A percentile compares a stretch with the other conserved stretches of the same genome.
These are phyloP conservation scores for Nemophila menziesii DNA, from an alignment of 257 asterid genomes.

Conservation along the genomic window DNA sequence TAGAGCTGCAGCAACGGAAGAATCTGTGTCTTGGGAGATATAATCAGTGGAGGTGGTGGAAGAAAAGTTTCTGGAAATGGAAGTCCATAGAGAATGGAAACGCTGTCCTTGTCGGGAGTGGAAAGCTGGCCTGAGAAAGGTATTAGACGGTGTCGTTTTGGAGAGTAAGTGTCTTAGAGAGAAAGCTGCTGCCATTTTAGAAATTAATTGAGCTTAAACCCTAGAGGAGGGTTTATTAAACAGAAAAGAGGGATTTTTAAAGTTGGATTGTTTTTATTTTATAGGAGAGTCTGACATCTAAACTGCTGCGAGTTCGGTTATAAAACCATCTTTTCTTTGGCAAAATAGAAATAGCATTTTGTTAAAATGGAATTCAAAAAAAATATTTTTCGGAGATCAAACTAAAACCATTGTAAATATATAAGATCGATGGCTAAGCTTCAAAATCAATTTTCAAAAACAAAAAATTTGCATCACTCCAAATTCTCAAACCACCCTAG, in stretches of 20 bases:
- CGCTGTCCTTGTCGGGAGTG: constrained; percentile 16
- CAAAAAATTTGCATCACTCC: too few relatives aligned
- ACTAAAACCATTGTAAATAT: too few relatives aligned
- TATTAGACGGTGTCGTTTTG: constrained; percentile 26
- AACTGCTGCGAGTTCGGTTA: too few relatives aligned
- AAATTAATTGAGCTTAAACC: constrained; percentile 31
- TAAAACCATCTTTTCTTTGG: too few relatives aligned
- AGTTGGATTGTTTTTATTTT: too few relatives aligned
- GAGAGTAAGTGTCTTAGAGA: constrained; percentile 34
- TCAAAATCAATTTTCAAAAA: too few relatives aligned
- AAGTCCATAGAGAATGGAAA: constrained; percentile 11
- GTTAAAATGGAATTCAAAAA: too few relatives aligned
- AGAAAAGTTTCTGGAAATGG: constrained; percentile 34
- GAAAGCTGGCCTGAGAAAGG: constrained; percentile 21
- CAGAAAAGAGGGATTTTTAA: not conserved
- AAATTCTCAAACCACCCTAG: too few relatives aligned
- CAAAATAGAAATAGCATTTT: too few relatives aligned
- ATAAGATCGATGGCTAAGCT: too few relatives aligned
- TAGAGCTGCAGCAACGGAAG: constrained; percentile 53
- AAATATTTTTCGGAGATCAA: too few relatives aligned
- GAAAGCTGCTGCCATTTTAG: constrained; percentile 28
- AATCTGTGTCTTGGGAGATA: constrained; percentile 36
- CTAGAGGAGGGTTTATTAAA: constrained; percentile 12
- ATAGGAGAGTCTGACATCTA: too few relatives aligned
- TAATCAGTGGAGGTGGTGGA: constrained; percentile 39